phyloP scores from a whole-genome alignment of 768 basidiomycete species.

The Mycena kentingensis region DNA sequence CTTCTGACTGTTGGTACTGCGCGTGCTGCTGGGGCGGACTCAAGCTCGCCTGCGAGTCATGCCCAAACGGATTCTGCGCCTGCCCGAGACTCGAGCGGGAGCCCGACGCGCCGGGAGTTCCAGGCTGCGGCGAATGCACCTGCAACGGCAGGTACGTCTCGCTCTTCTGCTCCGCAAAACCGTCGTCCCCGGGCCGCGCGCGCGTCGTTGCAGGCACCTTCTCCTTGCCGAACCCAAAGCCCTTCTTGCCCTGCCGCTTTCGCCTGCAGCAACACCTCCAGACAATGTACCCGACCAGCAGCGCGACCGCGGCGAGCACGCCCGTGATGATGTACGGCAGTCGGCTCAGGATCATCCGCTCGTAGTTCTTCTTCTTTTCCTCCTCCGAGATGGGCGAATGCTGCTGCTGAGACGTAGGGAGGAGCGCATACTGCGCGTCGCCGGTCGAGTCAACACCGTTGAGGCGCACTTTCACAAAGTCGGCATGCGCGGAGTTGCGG shows the following conservation, averaged over 20 bases:
- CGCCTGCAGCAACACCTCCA: slow-evolving; percentile 50
- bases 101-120: neutral
- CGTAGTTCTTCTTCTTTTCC: slow-evolving; percentile 68
- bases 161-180: slow-evolving; percentile 19
- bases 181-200: no score
- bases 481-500: slow-evolving; percentile 38
- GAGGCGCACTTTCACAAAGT: slow-evolving; percentile 39
- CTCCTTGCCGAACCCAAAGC: neutral
- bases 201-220: no score
- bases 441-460: slow-evolving; percentile 42
- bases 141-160: slow-evolving; percentile 22
- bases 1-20: neutral
- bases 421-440: slow-evolving; percentile 38
- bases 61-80: no score
- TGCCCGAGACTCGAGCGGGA: no score
- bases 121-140: slow-evolving; percentile 6
- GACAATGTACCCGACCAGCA: slow-evolving; percentile 46
- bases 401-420: slow-evolving; percentile 47
- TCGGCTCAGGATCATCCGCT: slow-evolving; percentile 64
- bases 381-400: slow-evolving; percentile 43
- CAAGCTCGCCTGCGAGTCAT: neutral
- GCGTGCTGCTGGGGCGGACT: neutral
- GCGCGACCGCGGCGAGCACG: slow-evolving; percentile 50
- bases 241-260: slow-evolving; percentile 7
- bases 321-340: slow-evolving; percentile 73